Evolutionary conservation across 2,329 filamentous ascomycete species (phyloP).

Genomic region (Colletotrichum kahawae): DNA sequence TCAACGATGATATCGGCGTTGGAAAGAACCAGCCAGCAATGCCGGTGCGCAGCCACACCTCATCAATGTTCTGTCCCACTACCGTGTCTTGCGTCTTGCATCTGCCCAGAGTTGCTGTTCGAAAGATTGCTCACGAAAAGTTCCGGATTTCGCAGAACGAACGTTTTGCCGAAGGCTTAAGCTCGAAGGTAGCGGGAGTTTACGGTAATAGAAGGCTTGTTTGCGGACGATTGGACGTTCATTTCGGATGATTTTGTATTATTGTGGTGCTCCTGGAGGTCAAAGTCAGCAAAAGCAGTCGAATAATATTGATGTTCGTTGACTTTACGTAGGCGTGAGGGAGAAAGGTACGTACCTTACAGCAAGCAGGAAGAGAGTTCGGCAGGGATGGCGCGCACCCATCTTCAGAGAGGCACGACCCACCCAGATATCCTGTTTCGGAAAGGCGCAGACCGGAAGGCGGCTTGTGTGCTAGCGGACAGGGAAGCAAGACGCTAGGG

Average conservation of each 20-base stretch:
- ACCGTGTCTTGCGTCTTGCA: neutral
- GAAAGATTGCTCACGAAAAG: neutral
- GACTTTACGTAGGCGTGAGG: neutral
- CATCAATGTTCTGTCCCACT: neutral
- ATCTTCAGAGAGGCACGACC: neutral
- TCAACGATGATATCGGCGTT: neutral
- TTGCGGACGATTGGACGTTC: neutral
- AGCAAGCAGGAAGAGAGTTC: neutral
- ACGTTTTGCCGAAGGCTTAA: neutral
- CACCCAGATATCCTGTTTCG: neutral
- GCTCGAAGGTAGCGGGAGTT: neutral
- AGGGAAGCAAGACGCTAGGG: constrained; percentile 1
- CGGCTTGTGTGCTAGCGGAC: neutral
- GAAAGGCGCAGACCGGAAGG: neutral
- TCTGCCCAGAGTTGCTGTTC: neutral
- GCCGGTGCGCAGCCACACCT: neutral
- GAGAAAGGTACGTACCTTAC: neutral
- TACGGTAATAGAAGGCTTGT: neutral
- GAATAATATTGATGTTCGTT: neutral
- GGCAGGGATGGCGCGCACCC: neutral
- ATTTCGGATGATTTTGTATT: neutral
- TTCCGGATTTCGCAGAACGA: neutral
- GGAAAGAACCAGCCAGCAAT: neutral
- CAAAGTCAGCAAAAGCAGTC: neutral
- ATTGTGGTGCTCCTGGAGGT: neutral